These are phyloP conservation scores for Aureobasidium sp. DNA, from an alignment of 2,329 filamentous ascomycete genomes.

Conservation along the genomic window DNA sequence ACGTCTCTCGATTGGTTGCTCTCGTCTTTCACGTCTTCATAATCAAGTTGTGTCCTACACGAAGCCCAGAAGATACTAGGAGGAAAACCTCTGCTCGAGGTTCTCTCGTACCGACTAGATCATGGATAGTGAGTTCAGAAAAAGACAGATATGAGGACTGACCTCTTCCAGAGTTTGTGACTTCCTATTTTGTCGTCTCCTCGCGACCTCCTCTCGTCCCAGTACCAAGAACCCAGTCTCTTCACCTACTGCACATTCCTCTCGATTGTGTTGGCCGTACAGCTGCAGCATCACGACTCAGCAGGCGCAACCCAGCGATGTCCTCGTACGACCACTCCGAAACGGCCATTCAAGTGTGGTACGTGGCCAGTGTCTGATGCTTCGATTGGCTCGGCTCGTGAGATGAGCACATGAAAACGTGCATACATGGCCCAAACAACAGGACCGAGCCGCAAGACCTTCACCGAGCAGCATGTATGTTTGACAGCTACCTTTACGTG, in stretches of 20 bases:
- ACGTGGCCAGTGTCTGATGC: not conserved
- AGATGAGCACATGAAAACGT: not conserved
- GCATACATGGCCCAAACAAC: not conserved
- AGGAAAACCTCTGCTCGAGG: not conserved
- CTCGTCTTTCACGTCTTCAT: too few relatives aligned
- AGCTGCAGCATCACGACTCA: not conserved
- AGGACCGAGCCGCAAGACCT: not conserved
- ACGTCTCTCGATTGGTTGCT: not conserved
- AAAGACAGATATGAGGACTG: not conserved
- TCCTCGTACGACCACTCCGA: not conserved
- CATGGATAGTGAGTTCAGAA: not conserved
- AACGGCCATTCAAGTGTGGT: not conserved
- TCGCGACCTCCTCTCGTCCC: not conserved
- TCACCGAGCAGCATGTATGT: not conserved
- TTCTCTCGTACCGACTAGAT: not conserved
- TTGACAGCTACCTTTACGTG: not conserved
- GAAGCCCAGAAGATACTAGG: too few relatives aligned
- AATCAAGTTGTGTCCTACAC: not conserved
- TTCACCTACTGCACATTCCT: not conserved
- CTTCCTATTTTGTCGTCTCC: not conserved
- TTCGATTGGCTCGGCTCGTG: not conserved
- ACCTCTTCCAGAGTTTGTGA: not conserved
- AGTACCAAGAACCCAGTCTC: not conserved
- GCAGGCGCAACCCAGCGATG: not conserved
- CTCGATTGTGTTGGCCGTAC: not conserved